phyloP scores from a whole-genome alignment of 331 rosid species.

The Malus hybrid region DNA sequence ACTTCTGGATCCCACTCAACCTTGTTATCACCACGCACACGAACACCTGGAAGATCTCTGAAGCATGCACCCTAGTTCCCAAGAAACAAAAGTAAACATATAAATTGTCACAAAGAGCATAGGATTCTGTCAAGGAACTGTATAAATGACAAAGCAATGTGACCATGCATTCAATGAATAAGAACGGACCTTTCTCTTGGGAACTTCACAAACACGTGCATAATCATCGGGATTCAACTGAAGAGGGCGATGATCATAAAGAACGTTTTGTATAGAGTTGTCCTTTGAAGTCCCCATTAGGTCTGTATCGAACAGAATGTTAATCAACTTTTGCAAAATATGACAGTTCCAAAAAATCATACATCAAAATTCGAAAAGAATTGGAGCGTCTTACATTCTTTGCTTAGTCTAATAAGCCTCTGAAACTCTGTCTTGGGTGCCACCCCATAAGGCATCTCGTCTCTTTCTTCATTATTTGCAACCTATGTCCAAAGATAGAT shows the following conservation, averaged over 20 bases:
- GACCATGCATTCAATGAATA: background rate
- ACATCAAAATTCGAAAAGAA: background rate
- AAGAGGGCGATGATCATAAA: constrained; percentile 32
- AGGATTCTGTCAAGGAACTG: background rate
- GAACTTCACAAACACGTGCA: constrained; percentile 54
- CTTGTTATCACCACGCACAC: constrained; percentile 38
- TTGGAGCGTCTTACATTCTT: constrained; percentile 10
- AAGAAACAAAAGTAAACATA: background rate
- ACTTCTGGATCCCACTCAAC: constrained; percentile 66
- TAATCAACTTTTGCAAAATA: background rate
- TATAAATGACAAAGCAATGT: background rate
- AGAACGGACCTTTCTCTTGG: constrained; percentile 44
- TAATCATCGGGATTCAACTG: constrained; percentile 42
- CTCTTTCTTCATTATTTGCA: constrained; percentile 10
- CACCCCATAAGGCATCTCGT: constrained; percentile 19
- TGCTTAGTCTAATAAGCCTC: constrained; percentile 16
- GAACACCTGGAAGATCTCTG: constrained; percentile 70
- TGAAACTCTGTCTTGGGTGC: constrained; percentile 23
- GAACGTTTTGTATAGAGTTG: background rate
- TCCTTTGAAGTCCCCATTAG: background rate
- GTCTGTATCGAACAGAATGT: constrained; percentile 1
- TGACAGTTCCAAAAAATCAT: background rate
- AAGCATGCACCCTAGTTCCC: constrained; percentile 53
- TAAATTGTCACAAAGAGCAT: background rate
- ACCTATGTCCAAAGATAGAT: background rate